phyloP scores from a whole-genome alignment of 805 yeast species.

The Torulaspora delbrueckii region DNA sequence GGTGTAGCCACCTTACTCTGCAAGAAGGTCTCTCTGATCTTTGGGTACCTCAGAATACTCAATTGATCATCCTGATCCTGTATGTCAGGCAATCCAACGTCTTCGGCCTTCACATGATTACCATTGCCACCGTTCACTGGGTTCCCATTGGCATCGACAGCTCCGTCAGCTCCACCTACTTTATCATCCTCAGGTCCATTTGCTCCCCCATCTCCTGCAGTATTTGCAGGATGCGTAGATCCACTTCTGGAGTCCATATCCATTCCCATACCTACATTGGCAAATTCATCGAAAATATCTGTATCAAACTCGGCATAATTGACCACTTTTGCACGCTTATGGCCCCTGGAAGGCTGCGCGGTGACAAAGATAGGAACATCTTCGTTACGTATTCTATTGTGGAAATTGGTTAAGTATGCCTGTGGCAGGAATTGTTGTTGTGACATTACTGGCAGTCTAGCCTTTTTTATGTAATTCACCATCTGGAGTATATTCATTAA shows the following conservation, averaged over 20 bases:
- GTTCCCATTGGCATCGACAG: slow-evolving; percentile 7
- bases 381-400: slow-evolving; percentile 65
- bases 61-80: slow-evolving; percentile 30
- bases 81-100: slow-evolving; percentile 28
- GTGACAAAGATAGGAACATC: slow-evolving; percentile 69
- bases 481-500: too few relatives aligned
- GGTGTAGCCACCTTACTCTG: slow-evolving; percentile 33
- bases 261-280: slow-evolving; percentile 12
- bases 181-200: slow-evolving; percentile 8
- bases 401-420: slow-evolving; percentile 71
- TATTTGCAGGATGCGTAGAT: slow-evolving; percentile 3
- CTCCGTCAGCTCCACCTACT: slow-evolving; percentile 6
- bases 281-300: slow-evolving; percentile 50
- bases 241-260: slow-evolving; percentile 10
- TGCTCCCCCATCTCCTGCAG: slow-evolving; percentile 7
- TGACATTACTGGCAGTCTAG: slow-evolving; percentile 8
- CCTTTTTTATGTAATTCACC: too few relatives aligned
- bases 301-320: slow-evolving; percentile 83
- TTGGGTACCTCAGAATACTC: slow-evolving; percentile 30
- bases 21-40: slow-evolving; percentile 33
- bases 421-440: slow-evolving; percentile 50
- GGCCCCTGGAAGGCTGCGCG: slow-evolving; percentile 70
- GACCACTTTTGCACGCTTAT: slow-evolving; percentile 68
- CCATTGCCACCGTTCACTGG: slow-evolving; percentile 8
- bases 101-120: slow-evolving; percentile 10